Evolutionary conservation across 2,329 filamentous ascomycete genomes (phyloP).

Genomic region (Colletotrichum incanum): DNA sequence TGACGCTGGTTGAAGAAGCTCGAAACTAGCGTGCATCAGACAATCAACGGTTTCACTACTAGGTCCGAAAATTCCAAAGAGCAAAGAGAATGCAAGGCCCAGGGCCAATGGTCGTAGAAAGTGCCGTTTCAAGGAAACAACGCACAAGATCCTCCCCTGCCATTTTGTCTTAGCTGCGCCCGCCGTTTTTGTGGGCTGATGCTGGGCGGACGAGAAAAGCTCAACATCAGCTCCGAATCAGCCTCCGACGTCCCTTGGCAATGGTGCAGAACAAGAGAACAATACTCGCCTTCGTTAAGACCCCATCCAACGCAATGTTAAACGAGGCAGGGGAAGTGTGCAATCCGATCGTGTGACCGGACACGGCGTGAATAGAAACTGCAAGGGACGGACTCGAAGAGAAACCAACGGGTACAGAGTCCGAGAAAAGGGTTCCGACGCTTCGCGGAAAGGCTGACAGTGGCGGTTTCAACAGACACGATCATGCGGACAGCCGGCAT

Average conservation of each 20-base stretch:
- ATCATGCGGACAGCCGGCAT: slow-evolving; percentile 39
- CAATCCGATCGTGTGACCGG: slow-evolving; percentile 25
- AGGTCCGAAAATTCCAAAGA: background rate
- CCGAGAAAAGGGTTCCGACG: background rate
- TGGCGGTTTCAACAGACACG: slow-evolving; percentile 36
- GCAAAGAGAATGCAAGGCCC: background rate
- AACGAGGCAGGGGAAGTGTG: slow-evolving; percentile 11
- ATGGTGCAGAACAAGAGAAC: too few relatives aligned
- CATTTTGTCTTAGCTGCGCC: slow-evolving; percentile 1
- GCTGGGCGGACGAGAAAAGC: background rate
- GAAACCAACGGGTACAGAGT: too few relatives aligned
- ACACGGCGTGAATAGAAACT: slow-evolving; percentile 20
- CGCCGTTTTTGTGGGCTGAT: slow-evolving; percentile 31
- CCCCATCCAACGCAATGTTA: background rate
- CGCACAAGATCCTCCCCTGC: slow-evolving; percentile 2
- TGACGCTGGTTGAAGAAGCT: background rate
- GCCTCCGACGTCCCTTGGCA: too few relatives aligned
- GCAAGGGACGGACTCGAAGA: slow-evolving; percentile 23
- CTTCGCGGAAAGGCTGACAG: slow-evolving; percentile 9
- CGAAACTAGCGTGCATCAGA: background rate
- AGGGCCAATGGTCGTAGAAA: background rate
- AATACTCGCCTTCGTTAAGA: background rate
- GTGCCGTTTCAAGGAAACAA: background rate
- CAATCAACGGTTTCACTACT: background rate
- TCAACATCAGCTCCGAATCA: slow-evolving; percentile 17